Conservation (phyloP, 2,329 filamentous ascomycete genomes). For the Phaeosphaeria sp. region DNA sequence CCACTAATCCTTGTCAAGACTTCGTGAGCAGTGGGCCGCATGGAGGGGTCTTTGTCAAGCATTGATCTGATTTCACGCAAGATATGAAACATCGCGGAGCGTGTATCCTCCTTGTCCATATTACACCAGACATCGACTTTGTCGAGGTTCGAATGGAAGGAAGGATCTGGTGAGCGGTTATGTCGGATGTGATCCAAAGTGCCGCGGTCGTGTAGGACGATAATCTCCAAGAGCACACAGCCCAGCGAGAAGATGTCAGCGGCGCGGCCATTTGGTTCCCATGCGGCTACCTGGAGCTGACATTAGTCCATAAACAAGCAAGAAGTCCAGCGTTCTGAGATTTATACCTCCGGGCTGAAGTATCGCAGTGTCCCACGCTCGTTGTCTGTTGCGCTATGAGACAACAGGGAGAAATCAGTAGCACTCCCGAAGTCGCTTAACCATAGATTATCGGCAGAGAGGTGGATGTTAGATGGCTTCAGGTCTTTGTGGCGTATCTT, state of each 20-base stretch:
- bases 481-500: conserved; percentile 31
- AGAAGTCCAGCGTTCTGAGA: background rate
- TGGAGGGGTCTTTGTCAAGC: conserved; percentile 8
- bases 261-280: conserved; percentile 18
- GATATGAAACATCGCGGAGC: background rate
- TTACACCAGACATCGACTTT: conserved; percentile 59
- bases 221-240: conserved; percentile 73
- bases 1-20: conserved; percentile 2
- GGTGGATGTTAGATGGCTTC: conserved; percentile 26
- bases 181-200: conserved; percentile 69
- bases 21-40: conserved; percentile 12
- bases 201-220: conserved; percentile 58
- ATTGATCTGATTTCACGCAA: conserved; percentile 7
- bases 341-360: conserved; percentile 22
- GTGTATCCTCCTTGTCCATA: background rate
- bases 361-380: conserved; percentile 29
- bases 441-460: conserved; percentile 16
- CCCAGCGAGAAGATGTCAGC: conserved; percentile 76
- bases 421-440: conserved; percentile 31
- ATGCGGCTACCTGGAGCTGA: conserved; percentile 10
- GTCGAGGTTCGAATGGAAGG: conserved; percentile 74
- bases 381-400: conserved; percentile 27
- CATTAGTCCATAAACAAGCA: background rate
- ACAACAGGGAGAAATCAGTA: conserved; percentile 28
- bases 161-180: conserved; percentile 62